phyloP scores from a whole-genome alignment of 495 filamentous ascomycete genomes.

The Mytilinidion resinicola region DNA sequence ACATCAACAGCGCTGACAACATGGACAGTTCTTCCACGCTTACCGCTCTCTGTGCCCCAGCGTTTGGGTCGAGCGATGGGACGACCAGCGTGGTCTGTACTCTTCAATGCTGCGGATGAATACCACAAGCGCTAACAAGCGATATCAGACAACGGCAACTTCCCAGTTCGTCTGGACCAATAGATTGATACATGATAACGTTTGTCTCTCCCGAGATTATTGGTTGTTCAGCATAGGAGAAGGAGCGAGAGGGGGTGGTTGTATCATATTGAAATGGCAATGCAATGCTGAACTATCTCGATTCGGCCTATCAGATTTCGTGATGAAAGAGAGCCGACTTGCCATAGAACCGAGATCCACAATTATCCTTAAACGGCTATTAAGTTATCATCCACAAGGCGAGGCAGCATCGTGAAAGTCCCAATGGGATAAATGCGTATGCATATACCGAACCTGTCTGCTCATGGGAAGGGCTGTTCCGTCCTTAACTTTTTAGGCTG shows the following conservation, averaged over 20 bases:
- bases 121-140: neutral
- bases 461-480: no score
- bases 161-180: constrained; percentile 66
- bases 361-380: no score
- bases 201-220: neutral
- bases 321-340: no score
- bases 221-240: neutral
- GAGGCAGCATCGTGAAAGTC: no score
- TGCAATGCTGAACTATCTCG: neutral
- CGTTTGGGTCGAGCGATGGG: constrained; percentile 91
- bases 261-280: constrained; percentile 3
- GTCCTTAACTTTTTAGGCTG: no score
- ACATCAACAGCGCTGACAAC: neutral
- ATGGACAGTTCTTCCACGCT: constrained; percentile 77
- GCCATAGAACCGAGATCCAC: no score
- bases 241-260: neutral
- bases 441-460: no score
- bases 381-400: no score
- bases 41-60: constrained; percentile 97
- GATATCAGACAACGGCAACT: constrained; percentile 75
- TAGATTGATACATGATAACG: constrained; percentile 26
- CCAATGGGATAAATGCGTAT: no score
- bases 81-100: constrained; percentile 85
- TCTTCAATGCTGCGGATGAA: neutral
- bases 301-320: neutral